A percentile compares a stretch with the other conserved stretches of the same genome.
Evolutionary conservation across 495 filamentous ascomycete species (phyloP).

Genomic region (Aspergillus indologenus): DNA sequence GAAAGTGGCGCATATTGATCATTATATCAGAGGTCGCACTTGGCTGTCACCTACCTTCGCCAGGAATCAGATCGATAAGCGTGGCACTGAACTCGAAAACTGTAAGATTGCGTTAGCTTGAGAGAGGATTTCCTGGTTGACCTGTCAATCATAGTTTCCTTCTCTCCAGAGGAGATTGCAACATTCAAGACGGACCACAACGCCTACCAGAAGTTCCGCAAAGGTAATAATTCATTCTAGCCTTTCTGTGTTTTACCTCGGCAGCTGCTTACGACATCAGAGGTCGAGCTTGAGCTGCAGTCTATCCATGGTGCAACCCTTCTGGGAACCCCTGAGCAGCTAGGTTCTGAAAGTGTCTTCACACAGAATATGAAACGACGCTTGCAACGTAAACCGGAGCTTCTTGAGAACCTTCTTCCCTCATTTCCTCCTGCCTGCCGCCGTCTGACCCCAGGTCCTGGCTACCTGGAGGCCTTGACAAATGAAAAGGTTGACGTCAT

Average conservation of each 20-base stretch:
- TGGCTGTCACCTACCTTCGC: conserved; percentile 47
- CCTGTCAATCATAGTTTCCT: conserved; percentile 24
- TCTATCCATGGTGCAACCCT: conserved; percentile 41
- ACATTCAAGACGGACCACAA: conserved; percentile 42
- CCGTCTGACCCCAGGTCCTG: conserved; percentile 49
- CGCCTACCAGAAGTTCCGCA: conserved; percentile 41
- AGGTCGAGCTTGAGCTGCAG: conserved; percentile 48
- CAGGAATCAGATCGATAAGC: conserved; percentile 30
- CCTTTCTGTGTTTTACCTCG: neutral
- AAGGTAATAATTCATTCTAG: conserved; percentile 25
- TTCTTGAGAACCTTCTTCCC: conserved; percentile 34
- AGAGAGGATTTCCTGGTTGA: neutral
- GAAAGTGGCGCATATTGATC: conserved; percentile 44
- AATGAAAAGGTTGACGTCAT: conserved; percentile 47
- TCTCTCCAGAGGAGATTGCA: conserved; percentile 44
- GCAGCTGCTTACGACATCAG: conserved; percentile 12
- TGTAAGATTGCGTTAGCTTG: conserved; percentile 23
- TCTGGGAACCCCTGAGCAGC: conserved; percentile 36
- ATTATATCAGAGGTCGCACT: conserved; percentile 39
- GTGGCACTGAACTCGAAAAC: conserved; percentile 29
- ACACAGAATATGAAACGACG: conserved; percentile 41
- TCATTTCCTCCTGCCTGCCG: conserved; percentile 49
- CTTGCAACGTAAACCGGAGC: conserved; percentile 34
- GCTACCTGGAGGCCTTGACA: conserved; percentile 48
- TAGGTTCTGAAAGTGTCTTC: conserved; percentile 33